Percentiles rank a stretch among this genome's conserved stretches.
phyloP scores from a whole-genome alignment of 2,329 filamentous ascomycete species.

The Aspergillus luchuensis region DNA sequence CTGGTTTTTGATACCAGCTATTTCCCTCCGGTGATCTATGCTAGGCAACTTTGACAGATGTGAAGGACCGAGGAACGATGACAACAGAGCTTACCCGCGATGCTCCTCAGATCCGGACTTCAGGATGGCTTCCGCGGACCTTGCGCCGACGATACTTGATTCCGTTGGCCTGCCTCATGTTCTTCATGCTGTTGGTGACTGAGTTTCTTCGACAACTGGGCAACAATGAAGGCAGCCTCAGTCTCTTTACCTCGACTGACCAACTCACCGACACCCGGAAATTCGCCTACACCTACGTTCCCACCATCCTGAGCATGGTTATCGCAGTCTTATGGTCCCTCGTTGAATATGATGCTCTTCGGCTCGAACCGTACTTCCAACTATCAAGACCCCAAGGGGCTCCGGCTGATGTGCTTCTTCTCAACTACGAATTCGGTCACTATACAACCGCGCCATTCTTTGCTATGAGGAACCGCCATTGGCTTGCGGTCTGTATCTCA shows the following conservation, averaged over 20 bases:
- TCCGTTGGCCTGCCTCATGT: slow-evolving; percentile 6
- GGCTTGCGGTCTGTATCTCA: slow-evolving; percentile 10
- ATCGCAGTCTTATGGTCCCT: slow-evolving; percentile 11
- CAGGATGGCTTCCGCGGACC: slow-evolving; percentile 12
- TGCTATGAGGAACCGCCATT: slow-evolving; percentile 10
- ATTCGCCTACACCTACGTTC: slow-evolving; percentile 11
- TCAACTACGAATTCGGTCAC: slow-evolving; percentile 13
- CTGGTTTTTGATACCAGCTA: slow-evolving; percentile 3
- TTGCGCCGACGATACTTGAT: slow-evolving; percentile 10
- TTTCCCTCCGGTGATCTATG: neutral
- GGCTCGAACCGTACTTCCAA: slow-evolving; percentile 13
- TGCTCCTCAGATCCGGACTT: slow-evolving; percentile 3
- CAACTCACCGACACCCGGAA: slow-evolving; percentile 1
- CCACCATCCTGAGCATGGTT: slow-evolving; percentile 7
- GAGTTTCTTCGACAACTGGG: slow-evolving; percentile 6
- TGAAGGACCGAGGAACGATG: neutral
- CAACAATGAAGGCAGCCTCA: slow-evolving; percentile 7
- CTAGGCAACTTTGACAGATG: neutral
- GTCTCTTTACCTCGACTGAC: slow-evolving; percentile 4
- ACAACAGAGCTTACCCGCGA: neutral
- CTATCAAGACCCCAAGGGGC: slow-evolving; percentile 8
- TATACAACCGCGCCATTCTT: slow-evolving; percentile 10
- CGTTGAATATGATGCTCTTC: slow-evolving; percentile 12
- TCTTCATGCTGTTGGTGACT: slow-evolving; percentile 4
- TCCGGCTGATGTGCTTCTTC: slow-evolving; percentile 10